These are phyloP conservation scores for Staphylotrichum longicolle DNA, from an alignment of 495 filamentous ascomycete genomes.

Conservation along the genomic window DNA sequence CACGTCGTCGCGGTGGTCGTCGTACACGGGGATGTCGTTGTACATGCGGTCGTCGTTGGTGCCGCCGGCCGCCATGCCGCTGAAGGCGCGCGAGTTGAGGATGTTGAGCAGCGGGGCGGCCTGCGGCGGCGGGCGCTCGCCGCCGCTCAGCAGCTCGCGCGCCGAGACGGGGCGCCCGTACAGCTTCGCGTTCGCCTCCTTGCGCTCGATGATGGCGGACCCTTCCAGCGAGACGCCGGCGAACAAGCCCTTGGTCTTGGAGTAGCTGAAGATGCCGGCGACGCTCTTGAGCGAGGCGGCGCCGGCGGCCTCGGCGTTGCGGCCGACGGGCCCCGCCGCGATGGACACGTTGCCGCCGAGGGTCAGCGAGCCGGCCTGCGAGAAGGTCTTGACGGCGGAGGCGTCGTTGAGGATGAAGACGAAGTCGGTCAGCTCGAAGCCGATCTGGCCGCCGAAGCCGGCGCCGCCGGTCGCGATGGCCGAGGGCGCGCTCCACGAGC, in stretches of 20 bases:
- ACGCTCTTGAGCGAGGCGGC: constrained; percentile 88
- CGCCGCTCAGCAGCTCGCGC: constrained; percentile 74
- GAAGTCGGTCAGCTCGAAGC: constrained; percentile 96
- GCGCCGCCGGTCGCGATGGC: constrained; percentile 89
- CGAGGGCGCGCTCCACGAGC: constrained; percentile 88
- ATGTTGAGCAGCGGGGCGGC: constrained; percentile 82
- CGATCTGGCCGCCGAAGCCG: constrained; percentile 95
- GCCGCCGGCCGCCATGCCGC: constrained; percentile 51
- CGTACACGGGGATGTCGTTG: constrained; percentile 92
- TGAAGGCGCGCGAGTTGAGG: constrained; percentile 79
- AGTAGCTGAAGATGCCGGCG: constrained; percentile 91
- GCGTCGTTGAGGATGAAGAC: constrained; percentile 98
- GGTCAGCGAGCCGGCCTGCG: constrained; percentile 84
- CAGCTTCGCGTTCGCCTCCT: constrained; percentile 94
- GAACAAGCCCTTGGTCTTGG: constrained; percentile 95
- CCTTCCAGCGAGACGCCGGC: constrained; percentile 94
- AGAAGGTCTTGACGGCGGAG: constrained; percentile 88
- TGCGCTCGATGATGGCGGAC: constrained; percentile 82
- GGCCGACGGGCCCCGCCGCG: constrained; percentile 86
- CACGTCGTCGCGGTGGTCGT: constrained; percentile 80
- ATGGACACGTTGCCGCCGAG: constrained; percentile 96
- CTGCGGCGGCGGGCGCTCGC: constrained; percentile 72
- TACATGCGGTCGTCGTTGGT: constrained; percentile 69
- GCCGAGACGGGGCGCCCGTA: constrained; percentile 82
- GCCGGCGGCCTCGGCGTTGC: constrained; percentile 95